phyloP scores from a whole-genome alignment of 352 stramenopile species.

The Bremia lactucae region DNA sequence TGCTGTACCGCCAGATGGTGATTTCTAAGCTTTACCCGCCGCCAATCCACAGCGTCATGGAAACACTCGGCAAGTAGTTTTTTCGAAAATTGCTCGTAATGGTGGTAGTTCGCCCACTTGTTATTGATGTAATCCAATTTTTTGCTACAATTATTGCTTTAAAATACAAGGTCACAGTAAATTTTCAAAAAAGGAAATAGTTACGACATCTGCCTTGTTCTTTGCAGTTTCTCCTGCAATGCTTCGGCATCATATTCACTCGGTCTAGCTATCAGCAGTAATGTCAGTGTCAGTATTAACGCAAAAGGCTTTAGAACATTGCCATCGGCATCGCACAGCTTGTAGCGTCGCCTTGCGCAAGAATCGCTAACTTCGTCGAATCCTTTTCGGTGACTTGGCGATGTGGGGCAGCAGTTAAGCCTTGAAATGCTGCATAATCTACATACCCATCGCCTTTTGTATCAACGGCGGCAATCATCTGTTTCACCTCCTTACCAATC shows the following conservation, averaged over 20 bases:
- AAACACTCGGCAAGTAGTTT: constrained; percentile 19
- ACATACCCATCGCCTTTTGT: constrained; percentile 73
- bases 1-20: constrained; percentile 52
- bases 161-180: neutral
- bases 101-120: no score
- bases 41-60: constrained; percentile 57
- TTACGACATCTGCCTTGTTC: constrained; percentile 5
- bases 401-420: constrained; percentile 39
- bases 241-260: no score
- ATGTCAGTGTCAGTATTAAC: constrained; percentile 11
- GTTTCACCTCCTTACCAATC: constrained; percentile 74
- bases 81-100: no score
- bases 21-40: constrained; percentile 65
- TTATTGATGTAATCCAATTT: no score
- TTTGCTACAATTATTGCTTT: no score
- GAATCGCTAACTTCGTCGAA: constrained; percentile 5
- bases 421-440: constrained; percentile 86
- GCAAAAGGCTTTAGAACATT: constrained; percentile 14
- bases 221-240: constrained; percentile 3
- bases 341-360: constrained; percentile 6
- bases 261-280: constrained; percentile 11
- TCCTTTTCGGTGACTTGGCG: constrained; percentile 31
- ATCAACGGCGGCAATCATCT: constrained; percentile 86
- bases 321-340: constrained; percentile 16
- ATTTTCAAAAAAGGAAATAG: neutral